phyloP scores from a whole-genome alignment of 352 stramenopile species.

The Pythium chondricola region DNA sequence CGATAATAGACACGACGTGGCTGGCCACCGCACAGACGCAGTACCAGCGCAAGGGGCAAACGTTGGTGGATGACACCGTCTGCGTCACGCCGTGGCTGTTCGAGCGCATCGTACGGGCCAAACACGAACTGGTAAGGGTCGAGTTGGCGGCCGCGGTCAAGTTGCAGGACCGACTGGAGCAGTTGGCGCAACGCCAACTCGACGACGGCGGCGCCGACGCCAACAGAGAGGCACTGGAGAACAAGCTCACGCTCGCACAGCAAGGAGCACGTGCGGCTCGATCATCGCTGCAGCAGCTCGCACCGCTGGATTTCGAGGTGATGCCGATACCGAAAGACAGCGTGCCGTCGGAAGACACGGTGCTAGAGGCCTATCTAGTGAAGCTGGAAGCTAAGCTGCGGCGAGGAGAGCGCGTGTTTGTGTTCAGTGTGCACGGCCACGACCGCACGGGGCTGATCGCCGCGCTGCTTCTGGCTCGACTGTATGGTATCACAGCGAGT shows the following conservation, averaged over 20 bases:
- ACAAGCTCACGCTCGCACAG: conserved; percentile 42
- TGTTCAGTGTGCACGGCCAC: conserved; percentile 69
- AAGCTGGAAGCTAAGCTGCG: conserved; percentile 46
- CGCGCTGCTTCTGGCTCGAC: conserved; percentile 55
- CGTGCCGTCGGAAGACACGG: conserved; percentile 12
- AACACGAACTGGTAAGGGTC: conserved; percentile 31
- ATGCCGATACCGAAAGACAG: conserved; percentile 48
- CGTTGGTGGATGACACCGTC: too few species aligned
- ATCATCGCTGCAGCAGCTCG: conserved; percentile 23
- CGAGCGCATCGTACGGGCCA: conserved; percentile 42
- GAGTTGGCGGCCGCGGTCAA: conserved; percentile 36
- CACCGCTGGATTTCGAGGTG: conserved; percentile 40
- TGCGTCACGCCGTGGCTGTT: conserved; percentile 31
- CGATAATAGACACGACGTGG: conserved; percentile 7
- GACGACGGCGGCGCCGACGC: conserved; percentile 17
- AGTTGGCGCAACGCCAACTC: conserved; percentile 29
- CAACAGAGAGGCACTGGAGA: conserved; percentile 26
- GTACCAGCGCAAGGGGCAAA: background rate
- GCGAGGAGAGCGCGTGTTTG: conserved; percentile 47
- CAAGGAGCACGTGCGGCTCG: conserved; percentile 37
- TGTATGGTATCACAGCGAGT: conserved; percentile 53
- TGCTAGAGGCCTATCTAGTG: conserved; percentile 26
- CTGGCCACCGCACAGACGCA: conserved; percentile 11
- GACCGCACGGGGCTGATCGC: conserved; percentile 63
- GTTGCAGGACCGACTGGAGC: conserved; percentile 31